phyloP scores from a whole-genome alignment of 179 eudicot species.

The Sideroxylon spinosum region DNA sequence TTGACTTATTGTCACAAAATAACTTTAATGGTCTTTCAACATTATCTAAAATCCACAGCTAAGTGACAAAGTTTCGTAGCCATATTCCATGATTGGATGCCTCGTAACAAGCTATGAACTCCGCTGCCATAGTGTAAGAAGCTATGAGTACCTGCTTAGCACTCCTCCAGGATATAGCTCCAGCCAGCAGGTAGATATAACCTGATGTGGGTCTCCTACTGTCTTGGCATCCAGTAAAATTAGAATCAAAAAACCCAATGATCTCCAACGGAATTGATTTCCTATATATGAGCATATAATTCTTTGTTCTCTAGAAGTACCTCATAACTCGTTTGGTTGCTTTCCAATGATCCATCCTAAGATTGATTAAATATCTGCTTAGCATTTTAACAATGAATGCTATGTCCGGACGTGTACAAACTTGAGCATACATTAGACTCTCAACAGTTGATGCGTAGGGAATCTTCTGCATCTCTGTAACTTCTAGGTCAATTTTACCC shows the following conservation, averaged over 20 bases:
- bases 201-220: background rate
- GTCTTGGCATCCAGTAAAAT: background rate
- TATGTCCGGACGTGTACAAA: background rate
- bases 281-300: background rate
- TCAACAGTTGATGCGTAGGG: background rate
- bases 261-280: background rate
- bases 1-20: no score
- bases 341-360: background rate
- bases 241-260: background rate
- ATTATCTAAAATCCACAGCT: no score
- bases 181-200: background rate
- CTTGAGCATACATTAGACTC: background rate
- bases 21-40: no score
- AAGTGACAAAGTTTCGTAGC: no score
- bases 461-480: background rate
- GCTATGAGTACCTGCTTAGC: no score
- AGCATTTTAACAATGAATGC: background rate
- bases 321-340: background rate
- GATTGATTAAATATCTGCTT: background rate
- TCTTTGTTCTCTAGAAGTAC: background rate
- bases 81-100: no score
- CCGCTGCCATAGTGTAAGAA: no score
- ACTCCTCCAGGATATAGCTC: no score
- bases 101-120: no score
- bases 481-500: background rate